Evolutionary conservation across 2,329 filamentous ascomycete genomes (phyloP).

Genomic region (Aspergillus sp.): DNA sequence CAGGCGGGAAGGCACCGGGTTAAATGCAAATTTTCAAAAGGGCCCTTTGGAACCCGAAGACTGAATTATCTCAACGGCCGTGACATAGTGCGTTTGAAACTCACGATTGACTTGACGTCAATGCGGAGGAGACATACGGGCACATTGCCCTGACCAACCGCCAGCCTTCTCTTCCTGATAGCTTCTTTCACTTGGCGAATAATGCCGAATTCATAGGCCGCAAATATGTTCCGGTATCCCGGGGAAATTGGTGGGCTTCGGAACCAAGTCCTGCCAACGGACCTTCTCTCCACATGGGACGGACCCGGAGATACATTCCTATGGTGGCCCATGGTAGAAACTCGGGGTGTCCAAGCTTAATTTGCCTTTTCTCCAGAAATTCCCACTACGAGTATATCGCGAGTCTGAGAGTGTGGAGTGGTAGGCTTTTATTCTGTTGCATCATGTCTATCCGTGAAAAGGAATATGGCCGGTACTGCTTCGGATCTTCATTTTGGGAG

Average conservation of each 20-base stretch:
- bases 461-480: not conserved
- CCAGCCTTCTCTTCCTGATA: conserved; percentile 7
- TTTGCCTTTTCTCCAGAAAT: not conserved
- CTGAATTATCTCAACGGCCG: not conserved
- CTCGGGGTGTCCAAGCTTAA: not conserved
- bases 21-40: not conserved
- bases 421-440: not conserved
- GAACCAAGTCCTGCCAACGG: too few relatives aligned
- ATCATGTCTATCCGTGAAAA: not conserved
- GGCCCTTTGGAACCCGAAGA: too few relatives aligned
- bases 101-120: conserved; percentile 4
- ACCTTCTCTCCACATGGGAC: not conserved
- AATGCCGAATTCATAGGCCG: conserved; percentile 2
- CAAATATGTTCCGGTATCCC: conserved; percentile 9
- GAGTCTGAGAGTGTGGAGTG: not conserved
- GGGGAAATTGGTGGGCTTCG: not conserved
- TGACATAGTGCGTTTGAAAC: not conserved
- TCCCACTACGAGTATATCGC: not conserved
- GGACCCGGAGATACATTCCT: not conserved
- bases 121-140: conserved; percentile 13
- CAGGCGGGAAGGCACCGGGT: not conserved
- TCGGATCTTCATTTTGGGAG: too few relatives aligned
- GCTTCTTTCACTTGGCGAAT: not conserved
- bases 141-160: conserved; percentile 11
- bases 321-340: not conserved